Base-by-base conservation (phyloP, 345 rosid genomes). In the Hypericum androsaemum region DNA sequence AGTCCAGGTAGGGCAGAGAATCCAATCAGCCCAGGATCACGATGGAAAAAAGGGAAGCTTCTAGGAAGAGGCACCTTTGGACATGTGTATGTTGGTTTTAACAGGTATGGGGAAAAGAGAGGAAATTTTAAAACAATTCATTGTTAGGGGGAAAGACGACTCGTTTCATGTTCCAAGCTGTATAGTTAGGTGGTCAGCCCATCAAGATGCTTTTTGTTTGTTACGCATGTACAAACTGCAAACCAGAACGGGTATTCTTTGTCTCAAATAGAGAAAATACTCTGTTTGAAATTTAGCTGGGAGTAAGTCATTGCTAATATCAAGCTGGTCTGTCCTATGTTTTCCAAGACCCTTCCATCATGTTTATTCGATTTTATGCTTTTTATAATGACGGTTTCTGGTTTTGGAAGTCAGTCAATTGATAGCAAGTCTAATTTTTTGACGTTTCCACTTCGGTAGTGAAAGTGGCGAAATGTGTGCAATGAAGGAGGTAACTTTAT, bases 1-100 rank as follows among this genome's bases (percentile, higher is more conserved):
- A 92, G 98, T 80, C 97, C 98, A 44, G 83, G 82, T 40, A 81
- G 90, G 63, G 73, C 84, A 50, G 98, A 88, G 61, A 86, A 76
- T 66, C 82, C 89, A 9, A 53, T 68, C 13, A 81, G 86, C 65
- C 78, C 76, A 6, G 78, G 75, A 36, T 75, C 88, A 50, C 74
- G 78, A 47, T 84, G 85, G 85, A 81, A 84, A 61, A 84, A 84
- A 60, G 94, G 94, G 47, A 80, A 73, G 61, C 67, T 81, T 42
- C 72, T 84, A 17, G 94, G 94, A 61, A 73, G 85, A 75, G 94
- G 94, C 72, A 81, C 88, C 47, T 84, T 84, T 73, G 94, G 94
- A 55, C 81, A 84, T 9, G 94, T 84, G 39, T 84, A 72, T 71
- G 71, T 75, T 61, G 94, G 88, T 39, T 81, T 84, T 66, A 81